These are phyloP conservation scores for Globisporangium ultimum DNA, from an alignment of 352 stramenopile genomes.

Conservation along the genomic window DNA sequence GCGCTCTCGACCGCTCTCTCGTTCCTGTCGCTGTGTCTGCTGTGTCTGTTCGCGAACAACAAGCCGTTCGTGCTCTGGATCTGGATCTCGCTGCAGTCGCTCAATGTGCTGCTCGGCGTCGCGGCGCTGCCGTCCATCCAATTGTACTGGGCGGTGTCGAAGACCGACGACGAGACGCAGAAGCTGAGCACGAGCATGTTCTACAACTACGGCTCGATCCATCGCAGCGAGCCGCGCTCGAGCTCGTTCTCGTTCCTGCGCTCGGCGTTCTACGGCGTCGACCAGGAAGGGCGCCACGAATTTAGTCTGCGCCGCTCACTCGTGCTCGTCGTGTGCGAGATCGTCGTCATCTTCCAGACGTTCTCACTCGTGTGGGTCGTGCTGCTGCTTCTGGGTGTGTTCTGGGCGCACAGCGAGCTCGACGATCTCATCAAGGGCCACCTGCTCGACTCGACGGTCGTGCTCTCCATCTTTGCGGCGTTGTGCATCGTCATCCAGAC, in stretches of 20 bases:
- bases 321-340: slow-evolving; percentile 57
- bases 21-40: slow-evolving; percentile 34
- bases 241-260: slow-evolving; percentile 59
- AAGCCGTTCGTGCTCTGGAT: slow-evolving; percentile 33
- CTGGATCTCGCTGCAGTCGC: slow-evolving; percentile 45
- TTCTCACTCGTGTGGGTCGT: slow-evolving; percentile 48
- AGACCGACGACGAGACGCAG: slow-evolving; percentile 2
- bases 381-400: slow-evolving; percentile 36
- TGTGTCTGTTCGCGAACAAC: slow-evolving; percentile 28
- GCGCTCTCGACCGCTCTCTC: slow-evolving; percentile 45
- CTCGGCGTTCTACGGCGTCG: slow-evolving; percentile 34
- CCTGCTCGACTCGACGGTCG: slow-evolving; percentile 12
- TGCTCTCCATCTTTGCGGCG: slow-evolving; percentile 26
- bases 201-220: slow-evolving; percentile 17
- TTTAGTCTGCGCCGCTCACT: slow-evolving; percentile 50
- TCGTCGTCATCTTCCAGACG: slow-evolving; percentile 58
- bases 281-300: slow-evolving; percentile 24
- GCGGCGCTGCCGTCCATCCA: slow-evolving; percentile 41
- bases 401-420: slow-evolving; percentile 47
- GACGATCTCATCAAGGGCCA: slow-evolving; percentile 33
- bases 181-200: slow-evolving; percentile 6
- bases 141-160: slow-evolving; percentile 29
- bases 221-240: slow-evolving; percentile 18
- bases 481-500: slow-evolving; percentile 58
- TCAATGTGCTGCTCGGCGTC: slow-evolving; percentile 57